Percentiles rank a stretch among this genome's conserved stretches.
Conservation (phyloP, 495 filamentous ascomycete genomes). For the Lepraria neglecta region DNA sequence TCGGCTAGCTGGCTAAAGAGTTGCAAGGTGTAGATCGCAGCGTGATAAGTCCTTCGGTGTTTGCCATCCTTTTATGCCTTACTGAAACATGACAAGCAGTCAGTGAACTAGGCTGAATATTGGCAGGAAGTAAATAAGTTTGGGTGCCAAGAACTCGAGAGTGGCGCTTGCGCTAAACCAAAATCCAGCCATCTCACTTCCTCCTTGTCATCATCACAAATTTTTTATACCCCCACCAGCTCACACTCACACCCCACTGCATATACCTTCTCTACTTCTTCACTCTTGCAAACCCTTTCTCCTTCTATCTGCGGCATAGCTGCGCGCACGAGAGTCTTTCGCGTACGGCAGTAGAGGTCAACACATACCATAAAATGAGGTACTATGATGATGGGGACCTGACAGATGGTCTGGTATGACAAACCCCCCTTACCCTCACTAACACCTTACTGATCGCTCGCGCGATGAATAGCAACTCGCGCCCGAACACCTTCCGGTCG, state of each 20-base stretch:
- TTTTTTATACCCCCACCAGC: not conserved
- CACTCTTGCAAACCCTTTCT: not conserved
- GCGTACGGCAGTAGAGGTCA: not conserved
- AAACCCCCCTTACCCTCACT: not conserved
- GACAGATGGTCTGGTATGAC: conserved; percentile 20
- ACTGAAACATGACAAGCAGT: too few relatives aligned
- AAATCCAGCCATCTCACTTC: not conserved
- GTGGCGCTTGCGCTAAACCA: too few relatives aligned
- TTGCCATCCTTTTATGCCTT: too few relatives aligned
- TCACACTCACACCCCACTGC: not conserved
- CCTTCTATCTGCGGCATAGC: not conserved
- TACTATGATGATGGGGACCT: conserved; percentile 26
- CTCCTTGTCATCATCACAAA: not conserved
- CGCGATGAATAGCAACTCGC: conserved; percentile 11
- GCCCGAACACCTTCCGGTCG: conserved; percentile 11
- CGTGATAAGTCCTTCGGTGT: too few relatives aligned
- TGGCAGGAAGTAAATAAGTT: too few relatives aligned
- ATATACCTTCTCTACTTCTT: not conserved
- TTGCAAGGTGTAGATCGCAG: too few relatives aligned
- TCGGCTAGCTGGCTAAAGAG: too few relatives aligned
- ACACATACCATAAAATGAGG: conserved; percentile 16
- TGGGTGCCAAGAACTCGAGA: not conserved
- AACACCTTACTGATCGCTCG: not conserved
- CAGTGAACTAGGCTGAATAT: too few relatives aligned
- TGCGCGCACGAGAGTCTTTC: not conserved